Evolutionary conservation across 2,329 filamentous ascomycete species (phyloP), one percentile per base, ranked within the genome.

Genomic region (Penicillium sp.): DNA sequence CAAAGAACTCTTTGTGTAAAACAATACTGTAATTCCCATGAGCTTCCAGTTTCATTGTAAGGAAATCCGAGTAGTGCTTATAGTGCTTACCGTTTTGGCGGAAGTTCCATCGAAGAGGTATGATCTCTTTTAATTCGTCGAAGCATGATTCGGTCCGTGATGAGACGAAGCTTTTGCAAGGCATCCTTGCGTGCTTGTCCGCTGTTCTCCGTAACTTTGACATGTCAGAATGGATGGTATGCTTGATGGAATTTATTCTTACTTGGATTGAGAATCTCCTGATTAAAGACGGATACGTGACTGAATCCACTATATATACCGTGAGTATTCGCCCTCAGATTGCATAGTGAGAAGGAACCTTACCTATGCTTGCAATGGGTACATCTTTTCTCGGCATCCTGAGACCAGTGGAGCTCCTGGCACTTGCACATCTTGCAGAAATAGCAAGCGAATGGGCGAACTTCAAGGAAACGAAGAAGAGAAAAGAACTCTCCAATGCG

Each of bases 401-500:
- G 86, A 3, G 80, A 80, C 94, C 94, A 99, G 65, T 97, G 90
- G 3, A 96, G 76, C 56, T 84, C 83, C 49, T 88, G 84, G 71
- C 94, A 99, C 4, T 81, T 71, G 68, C 94, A 99, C 57, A 85
- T 81, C 69, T 93, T 94, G 80, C 94, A 99, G 62, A 97, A 88
- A 69, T 99, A 99, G 62, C 90, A 91, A 7, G 93, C 88, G 71
- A 97, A 97, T 0, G 93, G 93, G 8, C 83, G 82, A 35, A 97
- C 81, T 69, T 96, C 89, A 28, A 99, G 82, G 72, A 99, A 99
- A 2, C 94, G 88, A 56, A 99, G 80, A 21, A 97, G 79, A 0
- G 93, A 97, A 74, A 97, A 97, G 72, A 97, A 95, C 71, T 97
- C 93, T 66, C 94, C 93, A 62, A 97, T 97, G 53, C 93, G 88